These are phyloP conservation scores for Rugonectria rugulosa DNA, from an alignment of 2,329 filamentous ascomycete species.

Conservation along the genomic window DNA sequence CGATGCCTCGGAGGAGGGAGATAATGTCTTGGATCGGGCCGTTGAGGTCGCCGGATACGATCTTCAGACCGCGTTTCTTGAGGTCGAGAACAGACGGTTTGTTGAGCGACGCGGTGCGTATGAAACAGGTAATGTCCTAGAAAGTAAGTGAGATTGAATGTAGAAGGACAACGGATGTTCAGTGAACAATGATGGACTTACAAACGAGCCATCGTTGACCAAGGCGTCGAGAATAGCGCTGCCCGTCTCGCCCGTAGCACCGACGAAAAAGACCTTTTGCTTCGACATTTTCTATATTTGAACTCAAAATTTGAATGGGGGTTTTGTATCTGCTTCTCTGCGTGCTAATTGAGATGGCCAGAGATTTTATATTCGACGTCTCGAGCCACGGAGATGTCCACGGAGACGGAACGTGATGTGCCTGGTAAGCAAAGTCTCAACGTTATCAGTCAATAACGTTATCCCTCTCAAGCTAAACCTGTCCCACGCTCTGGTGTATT, in stretches of 20 bases:
- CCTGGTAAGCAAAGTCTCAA: too few relatives aligned
- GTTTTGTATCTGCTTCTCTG: too few relatives aligned
- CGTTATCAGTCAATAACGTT: too few relatives aligned
- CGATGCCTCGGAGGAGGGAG: constrained; percentile 1
- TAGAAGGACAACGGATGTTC: too few relatives aligned
- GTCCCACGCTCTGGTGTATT: too few relatives aligned
- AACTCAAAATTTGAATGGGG: too few relatives aligned
- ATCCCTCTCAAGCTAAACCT: too few relatives aligned
- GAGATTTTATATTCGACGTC: too few relatives aligned
- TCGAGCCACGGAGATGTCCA: too few relatives aligned
- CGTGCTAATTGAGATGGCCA: too few relatives aligned
- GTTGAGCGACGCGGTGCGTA: constrained; percentile 6
- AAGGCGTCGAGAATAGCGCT: not conserved
- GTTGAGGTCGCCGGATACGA: constrained; percentile 1
- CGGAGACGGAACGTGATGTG: too few relatives aligned
- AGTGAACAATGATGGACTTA: not conserved
- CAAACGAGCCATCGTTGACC: not conserved
- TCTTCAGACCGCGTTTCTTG: not conserved
- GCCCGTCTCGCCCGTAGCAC: constrained; percentile 1
- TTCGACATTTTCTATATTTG: not conserved
- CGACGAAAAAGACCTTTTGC: not conserved
- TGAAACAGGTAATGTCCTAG: constrained; percentile 12
- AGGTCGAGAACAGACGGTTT: not conserved
- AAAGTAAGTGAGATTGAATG: too few relatives aligned
- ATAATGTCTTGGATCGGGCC: not conserved